Conservation (phyloP, 441 rosid genomes). For the Adansonia rubrostipa region DNA sequence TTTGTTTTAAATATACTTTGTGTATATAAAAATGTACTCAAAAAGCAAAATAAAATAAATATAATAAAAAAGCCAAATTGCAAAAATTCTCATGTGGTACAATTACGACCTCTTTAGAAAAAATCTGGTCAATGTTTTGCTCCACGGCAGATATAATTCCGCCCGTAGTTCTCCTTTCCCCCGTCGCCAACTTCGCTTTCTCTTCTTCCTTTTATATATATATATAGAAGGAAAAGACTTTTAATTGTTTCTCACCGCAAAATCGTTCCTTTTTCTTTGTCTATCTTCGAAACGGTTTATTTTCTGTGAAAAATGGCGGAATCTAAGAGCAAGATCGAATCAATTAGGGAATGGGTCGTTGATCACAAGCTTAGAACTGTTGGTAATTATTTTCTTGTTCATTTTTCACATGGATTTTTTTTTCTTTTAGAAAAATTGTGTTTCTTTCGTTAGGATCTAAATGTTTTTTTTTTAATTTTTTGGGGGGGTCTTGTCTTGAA, state of each 20-base stretch:
- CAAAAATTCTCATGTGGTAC: too few relatives aligned
- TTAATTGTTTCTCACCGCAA: background rate
- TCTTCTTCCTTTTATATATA: background rate
- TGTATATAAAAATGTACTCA: too few relatives aligned
- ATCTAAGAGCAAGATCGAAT: constrained; percentile 55
- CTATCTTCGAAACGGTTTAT: background rate
- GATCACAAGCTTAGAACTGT: constrained; percentile 90
- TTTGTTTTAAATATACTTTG: too few relatives aligned
- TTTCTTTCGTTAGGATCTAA: background rate
- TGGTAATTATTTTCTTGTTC: constrained; percentile 47
- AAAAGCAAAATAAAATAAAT: too few relatives aligned
- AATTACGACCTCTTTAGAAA: too few relatives aligned
- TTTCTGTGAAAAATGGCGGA: constrained; percentile 56
- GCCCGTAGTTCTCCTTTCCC: background rate
- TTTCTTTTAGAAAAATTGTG: background rate
- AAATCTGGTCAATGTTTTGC: too few relatives aligned
- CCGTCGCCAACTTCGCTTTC: background rate
- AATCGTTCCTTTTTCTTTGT: background rate
- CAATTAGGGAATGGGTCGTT: constrained; percentile 70
- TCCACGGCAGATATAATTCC: background rate
- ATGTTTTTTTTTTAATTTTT: constrained; percentile 20
- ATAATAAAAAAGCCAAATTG: too few relatives aligned
- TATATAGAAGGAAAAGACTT: background rate
- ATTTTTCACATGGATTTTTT: background rate
- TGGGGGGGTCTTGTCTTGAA: background rate